Base-by-base conservation (phyloP, 208 protist genomes). In the Giardia duodenalis region DNA sequence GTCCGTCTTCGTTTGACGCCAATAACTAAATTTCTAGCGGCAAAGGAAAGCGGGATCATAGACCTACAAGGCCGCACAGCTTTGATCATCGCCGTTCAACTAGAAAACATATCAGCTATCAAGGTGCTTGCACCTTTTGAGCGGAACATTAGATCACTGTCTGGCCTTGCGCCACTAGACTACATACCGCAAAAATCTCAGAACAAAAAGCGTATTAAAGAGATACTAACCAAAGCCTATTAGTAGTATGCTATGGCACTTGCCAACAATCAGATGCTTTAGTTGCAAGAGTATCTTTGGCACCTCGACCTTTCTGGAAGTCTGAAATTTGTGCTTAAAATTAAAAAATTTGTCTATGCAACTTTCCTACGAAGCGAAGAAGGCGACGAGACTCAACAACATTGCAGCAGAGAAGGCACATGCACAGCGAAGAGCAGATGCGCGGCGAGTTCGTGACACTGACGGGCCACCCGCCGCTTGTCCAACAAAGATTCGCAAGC, bases 401-500 rank as follows among this genome's bases (percentile, higher is more conserved):
- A 89, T 91, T 48, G 88, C n/a, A 45, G 1, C 10, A 1, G 2
- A 47, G n/a, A 1, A n/a, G 43, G 43, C 2, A 1, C 0, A 4
- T 42, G 45, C n/a, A n/a, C 45, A 22, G n/a, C 2, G 47, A n/a
- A 46, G 1, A 48, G 88, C 44, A 42, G 2, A 47, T n/a, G 88
- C 0, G 1, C 10, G 10, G 42, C n/a, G 44, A 4, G 45, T 47
- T 48, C 1, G 42, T 43, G 47, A 48, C 44, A 1, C 22, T 19
- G 88, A 47, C 4, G 88, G 88, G 10, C 88, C 88, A 67, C 42
- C 43, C 87, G 87, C 67, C 30, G 88, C 93, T 4, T 90, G 93
- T 42, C 92, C 94, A 1, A 93, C 92, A 67, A 76, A 94, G 46
- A 46, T 86, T 44, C 44, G 97, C 0, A 97, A 92, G 96, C 95